Evolutionary conservation across 805 yeast genomes (phyloP), one percentile per base, ranked within the genome.

Genomic region (Pachysolen tannophilus): DNA sequence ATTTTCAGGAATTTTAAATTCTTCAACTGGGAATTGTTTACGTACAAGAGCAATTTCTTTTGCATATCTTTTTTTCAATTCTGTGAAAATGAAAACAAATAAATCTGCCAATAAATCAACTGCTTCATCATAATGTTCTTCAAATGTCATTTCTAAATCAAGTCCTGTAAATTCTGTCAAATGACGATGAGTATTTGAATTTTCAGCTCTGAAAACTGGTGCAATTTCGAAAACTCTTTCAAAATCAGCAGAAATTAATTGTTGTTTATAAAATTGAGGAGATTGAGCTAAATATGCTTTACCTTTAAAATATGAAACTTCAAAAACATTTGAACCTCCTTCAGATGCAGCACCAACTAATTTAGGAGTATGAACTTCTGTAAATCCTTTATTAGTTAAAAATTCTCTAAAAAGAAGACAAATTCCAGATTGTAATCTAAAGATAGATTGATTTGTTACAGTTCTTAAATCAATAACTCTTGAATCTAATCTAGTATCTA

Each of bases 171-270:
- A 92, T 65, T 92, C 99, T 38, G 99, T 92, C 95, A 92, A 81
- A 64, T 92, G 99, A 67, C 99, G 88, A 63, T 92, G 97, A 15
- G 98, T 90, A 69, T 92, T 88, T 43, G 97, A 90, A 72, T 92
- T 90, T 63, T 92, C 99, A 39, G 99, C 99, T 65, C 99, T 78
- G 75, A 92, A 92, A 29, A 92, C 97, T 25, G 99, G 97, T 2
- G 92, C 97, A 53, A 92, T 73, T 67, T 92, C 99, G 57, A 77
- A 92, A 32, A 92, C 99, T 52, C 76, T 78, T 69, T 92, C 98
- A 52, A 90, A 92, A 67, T 92, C 99, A 41, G 95, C 94, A 31
- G 97, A 95, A 63, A 92, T 92, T 60, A 90, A 76, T 72, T 90
- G 95, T 68, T 92, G 97, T 69, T 92, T 92, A 71, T 92, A 85